These are phyloP conservation scores for Cryptococcus sp. DNA, from an alignment of 1,284 basidiomycete species.

Conservation along the genomic window DNA sequence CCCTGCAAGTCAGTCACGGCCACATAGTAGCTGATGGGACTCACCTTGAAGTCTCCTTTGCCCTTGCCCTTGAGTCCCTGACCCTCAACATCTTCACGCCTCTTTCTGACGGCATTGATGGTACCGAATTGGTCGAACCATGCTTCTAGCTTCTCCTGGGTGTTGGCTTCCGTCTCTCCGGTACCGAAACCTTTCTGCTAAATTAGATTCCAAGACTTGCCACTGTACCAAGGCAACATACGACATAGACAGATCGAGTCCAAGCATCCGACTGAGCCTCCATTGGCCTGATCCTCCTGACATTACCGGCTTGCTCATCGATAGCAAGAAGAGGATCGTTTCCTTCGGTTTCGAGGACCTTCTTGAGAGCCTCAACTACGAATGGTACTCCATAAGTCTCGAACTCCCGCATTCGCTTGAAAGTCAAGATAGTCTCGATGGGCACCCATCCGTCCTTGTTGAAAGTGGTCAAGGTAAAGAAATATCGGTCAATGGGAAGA, in stretches of 20 bases:
- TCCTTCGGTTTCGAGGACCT: slow-evolving; percentile 39
- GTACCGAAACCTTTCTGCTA: slow-evolving; percentile 85
- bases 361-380: slow-evolving; percentile 62
- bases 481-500: slow-evolving; percentile 96
- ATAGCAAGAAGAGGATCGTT: slow-evolving; percentile 67
- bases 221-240: slow-evolving; percentile 49
- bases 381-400: slow-evolving; percentile 58
- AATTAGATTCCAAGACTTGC: neutral
- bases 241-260: slow-evolving; percentile 76
- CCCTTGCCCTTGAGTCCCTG: slow-evolving; percentile 24
- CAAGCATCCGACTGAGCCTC: slow-evolving; percentile 62
- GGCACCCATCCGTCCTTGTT: slow-evolving; percentile 86
- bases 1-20: slow-evolving; percentile 53
- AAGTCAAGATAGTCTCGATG: slow-evolving; percentile 79
- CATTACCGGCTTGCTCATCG: slow-evolving; percentile 61
- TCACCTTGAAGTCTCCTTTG: slow-evolving; percentile 35
- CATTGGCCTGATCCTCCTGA: slow-evolving; percentile 68
- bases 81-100: slow-evolving; percentile 61
- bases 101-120: slow-evolving; percentile 72
- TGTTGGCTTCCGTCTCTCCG: slow-evolving; percentile 55
- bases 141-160: slow-evolving; percentile 70
- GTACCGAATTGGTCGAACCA: slow-evolving; percentile 78
- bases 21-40: slow-evolving; percentile 1
- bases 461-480: slow-evolving; percentile 78
- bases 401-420: slow-evolving; percentile 91